phyloP scores from a whole-genome alignment of 202 grass and related monocot genomes.

The Miscanthus sacchariflorus region DNA sequence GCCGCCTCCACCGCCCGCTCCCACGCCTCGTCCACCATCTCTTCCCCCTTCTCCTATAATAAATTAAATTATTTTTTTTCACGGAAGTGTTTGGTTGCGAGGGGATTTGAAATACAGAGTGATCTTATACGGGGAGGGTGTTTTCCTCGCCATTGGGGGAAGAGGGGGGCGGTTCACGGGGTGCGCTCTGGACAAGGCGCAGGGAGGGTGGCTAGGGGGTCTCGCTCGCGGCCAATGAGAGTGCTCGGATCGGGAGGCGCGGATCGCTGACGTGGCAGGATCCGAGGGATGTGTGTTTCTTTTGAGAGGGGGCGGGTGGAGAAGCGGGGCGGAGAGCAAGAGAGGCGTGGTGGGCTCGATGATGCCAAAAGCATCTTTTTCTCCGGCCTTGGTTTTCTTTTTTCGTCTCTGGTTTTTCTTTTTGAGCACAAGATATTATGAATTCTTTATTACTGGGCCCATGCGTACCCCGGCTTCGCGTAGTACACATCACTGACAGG shows the following conservation, averaged over 20 bases:
- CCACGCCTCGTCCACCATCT: constrained; percentile 87
- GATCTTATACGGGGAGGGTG: constrained; percentile 48
- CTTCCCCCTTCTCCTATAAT: neutral
- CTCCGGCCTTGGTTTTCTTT: constrained; percentile 36
- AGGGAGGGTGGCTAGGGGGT: neutral
- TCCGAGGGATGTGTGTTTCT: constrained; percentile 69
- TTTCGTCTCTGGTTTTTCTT: constrained; percentile 20
- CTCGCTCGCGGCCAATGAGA: neutral
- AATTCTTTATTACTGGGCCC: constrained; percentile 11
- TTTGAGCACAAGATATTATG: constrained; percentile 37
- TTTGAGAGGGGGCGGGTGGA: constrained; percentile 58
- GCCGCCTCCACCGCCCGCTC: constrained; percentile 92
- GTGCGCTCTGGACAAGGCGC: constrained; percentile 47
- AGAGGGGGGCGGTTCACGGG: constrained; percentile 45
- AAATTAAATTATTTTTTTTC: constrained; percentile 15
- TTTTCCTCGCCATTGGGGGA: constrained; percentile 49
- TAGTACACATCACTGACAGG: neutral
- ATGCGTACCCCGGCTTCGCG: neutral
- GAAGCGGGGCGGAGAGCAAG: neutral
- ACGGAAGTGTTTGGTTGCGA: constrained; percentile 18
- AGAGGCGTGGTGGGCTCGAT: constrained; percentile 49
- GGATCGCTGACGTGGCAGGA: constrained; percentile 72
- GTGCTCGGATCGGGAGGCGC: constrained; percentile 43
- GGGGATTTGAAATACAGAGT: constrained; percentile 49
- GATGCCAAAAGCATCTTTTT: constrained; percentile 70